phyloP scores from a whole-genome alignment of 306 rosid genomes.

The Prunus mongolica region DNA sequence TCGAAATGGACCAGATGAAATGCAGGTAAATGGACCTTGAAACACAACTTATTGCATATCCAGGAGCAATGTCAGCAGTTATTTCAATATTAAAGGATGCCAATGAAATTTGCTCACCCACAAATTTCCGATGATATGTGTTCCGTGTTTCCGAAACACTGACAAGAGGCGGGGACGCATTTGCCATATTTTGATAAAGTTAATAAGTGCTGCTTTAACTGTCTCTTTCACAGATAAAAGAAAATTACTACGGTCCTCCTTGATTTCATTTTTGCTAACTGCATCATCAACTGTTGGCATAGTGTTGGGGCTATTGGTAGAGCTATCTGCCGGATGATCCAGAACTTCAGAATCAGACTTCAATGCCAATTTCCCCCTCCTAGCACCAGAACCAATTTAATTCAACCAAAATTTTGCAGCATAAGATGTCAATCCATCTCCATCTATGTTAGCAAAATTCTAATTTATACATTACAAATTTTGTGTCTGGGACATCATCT shows the following conservation, averaged over 20 bases:
- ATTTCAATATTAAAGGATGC: too few relatives aligned
- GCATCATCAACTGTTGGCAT: constrained; percentile 48
- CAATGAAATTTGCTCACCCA: constrained; percentile 54
- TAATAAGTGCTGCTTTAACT: constrained; percentile 60
- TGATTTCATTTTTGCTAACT: constrained; percentile 51
- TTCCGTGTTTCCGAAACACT: constrained; percentile 63
- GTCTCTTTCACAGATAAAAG: constrained; percentile 67
- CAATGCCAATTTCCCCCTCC: constrained; percentile 52
- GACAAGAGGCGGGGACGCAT: constrained; percentile 46
- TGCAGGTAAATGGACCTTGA: not conserved
- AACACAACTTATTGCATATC: not conserved
- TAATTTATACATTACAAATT: constrained; percentile 33
- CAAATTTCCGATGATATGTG: constrained; percentile 51
- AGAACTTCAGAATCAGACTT: constrained; percentile 61
- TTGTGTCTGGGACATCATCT: constrained; percentile 34
- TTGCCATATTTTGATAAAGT: constrained; percentile 72
- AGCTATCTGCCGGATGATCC: constrained; percentile 60
- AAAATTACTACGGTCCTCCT: constrained; percentile 54
- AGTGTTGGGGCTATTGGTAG: constrained; percentile 45
- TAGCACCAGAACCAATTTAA: constrained; percentile 70
- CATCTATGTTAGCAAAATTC: constrained; percentile 54
- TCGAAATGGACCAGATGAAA: not conserved
- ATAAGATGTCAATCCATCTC: constrained; percentile 53
- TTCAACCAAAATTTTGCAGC: constrained; percentile 64
- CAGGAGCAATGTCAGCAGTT: not conserved